Conservation (phyloP, 208 protist species). For the Herpetomonas samuelpessoai region DNA sequence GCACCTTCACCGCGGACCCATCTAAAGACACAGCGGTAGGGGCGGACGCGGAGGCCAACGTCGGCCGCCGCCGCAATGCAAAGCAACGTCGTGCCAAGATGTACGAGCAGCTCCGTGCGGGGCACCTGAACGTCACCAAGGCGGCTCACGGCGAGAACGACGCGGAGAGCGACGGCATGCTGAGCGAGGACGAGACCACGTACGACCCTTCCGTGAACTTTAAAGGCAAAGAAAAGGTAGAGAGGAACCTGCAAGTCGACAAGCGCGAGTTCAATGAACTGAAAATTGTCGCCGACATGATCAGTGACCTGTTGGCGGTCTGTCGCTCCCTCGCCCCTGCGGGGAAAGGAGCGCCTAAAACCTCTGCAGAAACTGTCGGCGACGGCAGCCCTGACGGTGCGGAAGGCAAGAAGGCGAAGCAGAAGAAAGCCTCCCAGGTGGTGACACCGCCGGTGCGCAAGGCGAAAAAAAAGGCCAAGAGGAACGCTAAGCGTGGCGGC, state of each 20-base stretch:
- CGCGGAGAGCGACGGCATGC: slow-evolving; percentile 25
- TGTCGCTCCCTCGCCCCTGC: slow-evolving; percentile 36
- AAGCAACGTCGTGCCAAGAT: slow-evolving; percentile 56
- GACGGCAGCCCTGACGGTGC: neutral
- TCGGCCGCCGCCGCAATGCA: slow-evolving; percentile 42
- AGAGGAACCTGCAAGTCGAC: slow-evolving; percentile 44
- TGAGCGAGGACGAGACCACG: slow-evolving; percentile 11
- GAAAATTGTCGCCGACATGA: slow-evolving; percentile 58
- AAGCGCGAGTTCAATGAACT: slow-evolving; percentile 55
- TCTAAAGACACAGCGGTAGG: slow-evolving; percentile 46
- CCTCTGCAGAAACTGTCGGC: neutral
- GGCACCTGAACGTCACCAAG: slow-evolving; percentile 27
- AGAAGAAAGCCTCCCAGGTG: slow-evolving; percentile 10
- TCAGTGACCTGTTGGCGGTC: slow-evolving; percentile 48
- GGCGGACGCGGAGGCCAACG: slow-evolving; percentile 26
- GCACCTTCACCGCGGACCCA: slow-evolving; percentile 78
- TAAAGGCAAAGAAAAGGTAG: slow-evolving; percentile 67
- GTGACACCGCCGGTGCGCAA: slow-evolving; percentile 11
- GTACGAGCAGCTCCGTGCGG: slow-evolving; percentile 75
- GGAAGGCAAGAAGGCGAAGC: neutral
- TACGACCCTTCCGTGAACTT: slow-evolving; percentile 65
- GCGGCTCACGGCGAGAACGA: slow-evolving; percentile 12
- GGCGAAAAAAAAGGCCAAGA: slow-evolving; percentile 10
- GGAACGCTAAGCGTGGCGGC: slow-evolving; percentile 14
- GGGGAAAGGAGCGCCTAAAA: neutral